Evolutionary conservation across 2,329 filamentous ascomycete genomes (phyloP).

Genomic region (Calonectria hawksworthii): DNA sequence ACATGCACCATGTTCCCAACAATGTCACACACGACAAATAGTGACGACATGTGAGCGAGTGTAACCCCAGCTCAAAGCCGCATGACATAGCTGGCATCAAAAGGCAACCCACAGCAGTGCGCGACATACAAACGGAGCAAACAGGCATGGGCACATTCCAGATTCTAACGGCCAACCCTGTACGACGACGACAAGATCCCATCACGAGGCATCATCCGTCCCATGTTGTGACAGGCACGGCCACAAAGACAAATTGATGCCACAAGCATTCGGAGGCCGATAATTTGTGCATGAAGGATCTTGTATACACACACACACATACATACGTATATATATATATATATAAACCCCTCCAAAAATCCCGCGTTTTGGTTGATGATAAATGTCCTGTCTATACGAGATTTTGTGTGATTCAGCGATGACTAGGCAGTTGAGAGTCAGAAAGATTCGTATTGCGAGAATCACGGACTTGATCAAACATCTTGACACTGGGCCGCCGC

Average conservation of each 20-base stretch:
- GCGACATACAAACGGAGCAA: neutral
- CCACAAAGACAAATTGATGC: neutral
- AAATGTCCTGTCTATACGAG: too few species aligned
- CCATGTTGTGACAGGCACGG: neutral
- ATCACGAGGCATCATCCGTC: neutral
- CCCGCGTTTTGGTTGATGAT: neutral
- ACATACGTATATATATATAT: neutral
- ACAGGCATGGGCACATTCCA: neutral
- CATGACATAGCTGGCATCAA: neutral
- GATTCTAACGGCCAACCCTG: neutral
- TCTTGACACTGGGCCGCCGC: too few species aligned
- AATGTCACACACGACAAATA: neutral
- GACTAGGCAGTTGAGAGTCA: neutral
- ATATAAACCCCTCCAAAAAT: neutral
- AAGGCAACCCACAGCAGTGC: neutral
- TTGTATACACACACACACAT: neutral
- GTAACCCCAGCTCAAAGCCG: neutral
- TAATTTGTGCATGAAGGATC: neutral
- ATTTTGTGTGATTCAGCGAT: neutral
- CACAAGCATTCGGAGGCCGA: neutral
- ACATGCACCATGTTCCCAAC: neutral
- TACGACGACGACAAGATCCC: neutral
- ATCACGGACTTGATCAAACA: neutral
- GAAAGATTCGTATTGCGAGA: neutral
- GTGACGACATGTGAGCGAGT: neutral